These are phyloP conservation scores for Monosporascus sp. DNA, from an alignment of 2,329 filamentous ascomycete genomes.

Conservation along the genomic window DNA sequence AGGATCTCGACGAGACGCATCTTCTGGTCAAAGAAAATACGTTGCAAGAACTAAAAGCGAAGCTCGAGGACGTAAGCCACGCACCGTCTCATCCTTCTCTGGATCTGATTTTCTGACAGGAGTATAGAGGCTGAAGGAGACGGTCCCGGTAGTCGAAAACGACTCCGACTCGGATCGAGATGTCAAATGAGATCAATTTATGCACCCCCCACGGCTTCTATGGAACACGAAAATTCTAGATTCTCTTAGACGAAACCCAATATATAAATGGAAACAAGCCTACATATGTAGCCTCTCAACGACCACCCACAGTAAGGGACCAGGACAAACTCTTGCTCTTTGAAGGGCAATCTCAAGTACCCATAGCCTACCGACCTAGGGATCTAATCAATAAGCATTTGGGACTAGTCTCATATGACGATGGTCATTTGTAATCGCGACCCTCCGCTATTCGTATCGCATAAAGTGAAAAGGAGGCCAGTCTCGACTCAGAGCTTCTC, in stretches of 20 bases:
- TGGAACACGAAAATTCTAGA: not conserved
- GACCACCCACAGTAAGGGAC: too few species aligned
- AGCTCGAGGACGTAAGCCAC: slow-evolving; percentile 59
- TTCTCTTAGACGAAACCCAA: not conserved
- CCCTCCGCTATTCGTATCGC: too few species aligned
- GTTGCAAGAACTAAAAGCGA: slow-evolving; percentile 60
- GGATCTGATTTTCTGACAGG: slow-evolving; percentile 10
- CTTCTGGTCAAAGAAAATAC: slow-evolving; percentile 72
- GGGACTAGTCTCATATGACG: not conserved
- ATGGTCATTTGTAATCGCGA: not conserved
- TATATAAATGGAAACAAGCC: not conserved
- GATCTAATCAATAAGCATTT: too few species aligned
- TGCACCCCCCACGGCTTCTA: not conserved
- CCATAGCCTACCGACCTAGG: too few species aligned
- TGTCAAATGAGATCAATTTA: slow-evolving; percentile 16
- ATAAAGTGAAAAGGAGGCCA: not conserved
- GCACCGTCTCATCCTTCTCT: slow-evolving; percentile 4
- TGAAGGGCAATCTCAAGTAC: too few species aligned
- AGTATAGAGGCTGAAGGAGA: slow-evolving; percentile 44
- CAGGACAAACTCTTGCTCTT: too few species aligned
- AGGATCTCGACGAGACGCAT: slow-evolving; percentile 73
- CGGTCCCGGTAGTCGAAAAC: slow-evolving; percentile 42
- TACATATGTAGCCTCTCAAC: not conserved
- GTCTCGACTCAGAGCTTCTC: slow-evolving; percentile 62
- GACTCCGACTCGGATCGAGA: slow-evolving; percentile 47